A percentile compares a stretch with the other conserved stretches of the same genome.
Evolutionary conservation across 352 stramenopile species (phyloP).

Genomic region (Pythium aphanidermatum): DNA sequence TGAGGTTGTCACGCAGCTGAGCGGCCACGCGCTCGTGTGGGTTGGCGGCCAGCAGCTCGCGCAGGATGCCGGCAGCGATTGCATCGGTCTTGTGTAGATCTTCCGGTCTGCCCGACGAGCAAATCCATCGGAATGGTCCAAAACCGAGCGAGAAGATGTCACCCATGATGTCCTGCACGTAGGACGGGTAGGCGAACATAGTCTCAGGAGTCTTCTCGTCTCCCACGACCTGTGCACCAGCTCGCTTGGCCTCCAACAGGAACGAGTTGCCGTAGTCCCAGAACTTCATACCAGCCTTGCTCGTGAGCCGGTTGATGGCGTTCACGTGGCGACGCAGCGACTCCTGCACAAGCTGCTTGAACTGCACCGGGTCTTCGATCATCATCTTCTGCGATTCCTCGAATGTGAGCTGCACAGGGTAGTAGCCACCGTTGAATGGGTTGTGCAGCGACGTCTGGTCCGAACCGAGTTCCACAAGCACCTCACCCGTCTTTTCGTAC

Average conservation of each 20-base stretch:
- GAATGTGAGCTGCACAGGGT: slow-evolving; percentile 78
- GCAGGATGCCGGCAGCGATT: slow-evolving; percentile 66
- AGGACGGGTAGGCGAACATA: slow-evolving; percentile 84
- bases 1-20: slow-evolving; percentile 80
- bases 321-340: slow-evolving; percentile 68
- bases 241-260: slow-evolving; percentile 73
- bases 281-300: slow-evolving; percentile 81
- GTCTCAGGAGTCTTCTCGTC: slow-evolving; percentile 41
- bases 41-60: slow-evolving; percentile 46
- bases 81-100: slow-evolving; percentile 75
- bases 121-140: slow-evolving; percentile 88
- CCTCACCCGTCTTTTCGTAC: slow-evolving; percentile 57
- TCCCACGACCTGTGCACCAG: slow-evolving; percentile 70
- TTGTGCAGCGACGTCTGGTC: slow-evolving; percentile 90
- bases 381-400: slow-evolving; percentile 82
- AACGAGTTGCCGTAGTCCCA: slow-evolving; percentile 92
- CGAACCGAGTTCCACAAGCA: slow-evolving; percentile 80
- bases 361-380: slow-evolving; percentile 59
- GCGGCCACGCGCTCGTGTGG: slow-evolving; percentile 49
- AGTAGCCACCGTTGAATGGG: slow-evolving; percentile 87
- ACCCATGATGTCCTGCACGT: slow-evolving; percentile 90
- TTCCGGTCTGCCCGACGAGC: slow-evolving; percentile 50
- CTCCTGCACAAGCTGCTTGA: slow-evolving; percentile 76
- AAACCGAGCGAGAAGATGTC: slow-evolving; percentile 90
- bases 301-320: slow-evolving; percentile 76